Base-by-base conservation (phyloP, 148 eudicot genomes). In the Rhododendron mucronatum region DNA sequence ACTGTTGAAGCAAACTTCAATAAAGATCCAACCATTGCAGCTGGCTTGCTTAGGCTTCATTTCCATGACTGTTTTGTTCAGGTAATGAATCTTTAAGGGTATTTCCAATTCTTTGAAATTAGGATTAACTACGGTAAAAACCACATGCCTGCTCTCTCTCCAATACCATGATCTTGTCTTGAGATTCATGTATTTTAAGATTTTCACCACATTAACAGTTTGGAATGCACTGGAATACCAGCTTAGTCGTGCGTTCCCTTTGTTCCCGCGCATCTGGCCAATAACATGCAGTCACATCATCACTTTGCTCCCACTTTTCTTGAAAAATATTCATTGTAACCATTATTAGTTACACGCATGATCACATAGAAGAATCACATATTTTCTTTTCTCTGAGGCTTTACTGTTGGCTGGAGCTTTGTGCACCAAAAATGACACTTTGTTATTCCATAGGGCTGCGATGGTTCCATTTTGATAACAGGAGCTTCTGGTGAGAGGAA, bases 61-160 rank as follows among this genome's bases (percentile, higher is more conserved):
- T 94, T 94, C 57, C 98, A 94, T 86, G 95, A 94, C 57, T 94
- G 98, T 80, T 94, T 94, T 88, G 95, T 94, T 88, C 92, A 92
- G 92, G 96, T 93, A 30, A 75, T 12, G 18, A 30, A 33, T 14
- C 20, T 28, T 71, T 28, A 18, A 57, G 63, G 63, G 21, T 57
- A 57, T 57, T 57, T 57, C 7, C 63, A 57, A 14, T 14, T 53
- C 18, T 53, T 53, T 53, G 59, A 53, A 53, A 3, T 53, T 53
- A 53, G 18, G 59, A 14, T 51, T 51, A 51, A 11, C 55, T 13
- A 51, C 14, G 55, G 59, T 11, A 16, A 71, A n/a, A 11, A 30
- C 39, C 18, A 33, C 11, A 63, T 63, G 2, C 8, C 39, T 71
- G 21, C 37, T 44, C 15, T 10, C 35, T 33, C 18, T 26, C 30